Base-by-base conservation (phyloP, 805 yeast genomes). In the Suhomyces kilbournensis region DNA sequence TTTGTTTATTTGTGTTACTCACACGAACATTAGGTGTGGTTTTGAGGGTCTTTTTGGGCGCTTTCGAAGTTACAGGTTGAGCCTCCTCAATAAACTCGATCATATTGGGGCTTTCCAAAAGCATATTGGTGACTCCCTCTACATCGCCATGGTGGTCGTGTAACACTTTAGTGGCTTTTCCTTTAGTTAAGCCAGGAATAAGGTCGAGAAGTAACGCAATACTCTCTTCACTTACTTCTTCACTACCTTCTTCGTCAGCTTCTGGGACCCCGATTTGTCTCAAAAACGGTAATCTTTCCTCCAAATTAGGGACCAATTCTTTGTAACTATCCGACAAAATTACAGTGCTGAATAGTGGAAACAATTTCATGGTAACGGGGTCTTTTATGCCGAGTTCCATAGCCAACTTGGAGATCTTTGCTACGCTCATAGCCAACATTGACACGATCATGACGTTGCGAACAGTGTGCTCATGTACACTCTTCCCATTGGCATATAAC, bases 61-160 rank as follows among this genome's bases (percentile, higher is more conserved):
- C 8, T n/a, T 48, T 45, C 40, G 15, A 15, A 17, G 42, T 40
- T 14, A 28, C 47, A 17, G 47, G 43, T 48, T 57, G 62, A 35
- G 65, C 63, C 30, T 65, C 70, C 44, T 61, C 66, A 8, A 78
- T 67, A 4, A 58, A 57, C 2, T 67, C 68, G 0, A 77, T 56
- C 1, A 75, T 47, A 4, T 69, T 72, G 0, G 92, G 89, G 50
- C 83, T 71, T 57, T 89, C 96, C 15, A 91, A 71, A 14, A 90
- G 62, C 42, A 74, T 62, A 56, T 82, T 76, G 1, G 88, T 85
- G 0, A 83, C 82, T 32, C 61, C 52, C 55, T 87, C 93, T 1
- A 85, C 81, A 50, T 81, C 72, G 43, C 78, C 69, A 43, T 76
- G 72, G 58, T 82, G 69, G 32, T 77, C 71, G 22, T 68, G 62